These are phyloP conservation scores for Paragyromitra xinjiangensis DNA, from an alignment of 495 filamentous ascomycete species.

Conservation along the genomic window DNA sequence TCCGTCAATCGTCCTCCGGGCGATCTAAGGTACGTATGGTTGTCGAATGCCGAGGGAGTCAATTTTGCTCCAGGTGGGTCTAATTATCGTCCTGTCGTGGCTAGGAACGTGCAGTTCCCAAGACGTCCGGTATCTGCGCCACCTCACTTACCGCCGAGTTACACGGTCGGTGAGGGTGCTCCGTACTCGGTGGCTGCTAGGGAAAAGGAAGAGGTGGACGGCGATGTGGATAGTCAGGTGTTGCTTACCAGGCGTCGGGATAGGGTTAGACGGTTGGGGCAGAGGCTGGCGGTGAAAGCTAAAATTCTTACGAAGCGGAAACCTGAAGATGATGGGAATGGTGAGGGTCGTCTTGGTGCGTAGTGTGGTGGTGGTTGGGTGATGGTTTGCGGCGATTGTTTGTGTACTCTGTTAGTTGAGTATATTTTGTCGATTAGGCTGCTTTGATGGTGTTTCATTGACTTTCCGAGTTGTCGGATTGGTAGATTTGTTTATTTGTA, in stretches of 20 bases:
- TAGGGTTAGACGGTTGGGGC: neutral
- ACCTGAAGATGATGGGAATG: neutral
- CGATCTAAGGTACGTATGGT: slow-evolving; percentile 10
- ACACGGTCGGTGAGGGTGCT: neutral
- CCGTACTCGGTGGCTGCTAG: neutral
- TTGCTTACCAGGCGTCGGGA: neutral
- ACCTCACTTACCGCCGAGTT: neutral
- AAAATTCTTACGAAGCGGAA: neutral
- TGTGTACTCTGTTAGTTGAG: too few relatives aligned
- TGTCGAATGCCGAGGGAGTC: neutral
- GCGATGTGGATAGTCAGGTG: neutral
- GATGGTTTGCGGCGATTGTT: neutral
- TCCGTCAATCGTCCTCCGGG: neutral
- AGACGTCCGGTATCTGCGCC: neutral
- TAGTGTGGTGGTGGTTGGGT: neutral
- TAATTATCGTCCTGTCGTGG: neutral
- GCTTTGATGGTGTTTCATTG: too few relatives aligned
- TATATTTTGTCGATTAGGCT: too few relatives aligned
- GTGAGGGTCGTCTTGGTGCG: neutral
- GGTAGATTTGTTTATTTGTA: too few relatives aligned
- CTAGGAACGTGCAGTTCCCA: too few relatives aligned
- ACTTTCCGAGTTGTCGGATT: too few relatives aligned
- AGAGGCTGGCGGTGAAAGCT: neutral
- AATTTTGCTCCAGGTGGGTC: neutral
- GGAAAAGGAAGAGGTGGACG: neutral